A percentile compares a stretch with the other conserved stretches of the same genome.
Evolutionary conservation across 179 eudicot genomes (phyloP).

Genomic region (Amaranthus tricolor): DNA sequence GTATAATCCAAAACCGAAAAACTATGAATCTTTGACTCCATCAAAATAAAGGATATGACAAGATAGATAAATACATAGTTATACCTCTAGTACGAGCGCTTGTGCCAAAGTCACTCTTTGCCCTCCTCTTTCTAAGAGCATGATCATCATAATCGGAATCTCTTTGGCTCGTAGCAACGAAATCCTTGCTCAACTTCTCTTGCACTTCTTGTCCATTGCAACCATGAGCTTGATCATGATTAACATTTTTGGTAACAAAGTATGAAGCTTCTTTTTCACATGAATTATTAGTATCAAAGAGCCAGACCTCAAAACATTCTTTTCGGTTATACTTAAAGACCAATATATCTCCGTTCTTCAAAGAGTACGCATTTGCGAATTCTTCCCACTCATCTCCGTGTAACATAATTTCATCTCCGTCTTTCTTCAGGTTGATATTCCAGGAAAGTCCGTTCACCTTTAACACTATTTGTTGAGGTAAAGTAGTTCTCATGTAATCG

Average conservation of each 20-base stretch:
- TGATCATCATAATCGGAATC: neutral
- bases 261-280: slow-evolving; percentile 57
- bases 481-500: slow-evolving; percentile 25
- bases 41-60: no score
- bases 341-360: slow-evolving; percentile 36
- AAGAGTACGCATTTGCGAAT: slow-evolving; percentile 39
- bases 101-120: neutral
- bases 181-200: slow-evolving; percentile 5
- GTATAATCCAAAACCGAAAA: neutral
- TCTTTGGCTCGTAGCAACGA: neutral
- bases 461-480: slow-evolving; percentile 29
- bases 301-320: slow-evolving; percentile 40
- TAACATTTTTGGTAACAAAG: slow-evolving; percentile 39
- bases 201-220: neutral
- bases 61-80: neutral
- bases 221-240: neutral
- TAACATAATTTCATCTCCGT: slow-evolving; percentile 25
- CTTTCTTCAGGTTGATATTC: slow-evolving; percentile 34
- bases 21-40: neutral
- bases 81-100: slow-evolving; percentile 14
- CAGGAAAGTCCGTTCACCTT: slow-evolving; percentile 43
- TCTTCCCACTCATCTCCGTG: slow-evolving; percentile 39
- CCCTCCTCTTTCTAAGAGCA: neutral
- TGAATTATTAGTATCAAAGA: slow-evolving; percentile 35
- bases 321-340: slow-evolving; percentile 40